These are phyloP conservation scores for Cardiospermum halicacabum DNA, from an alignment of 345 rosid species.

Conservation along the genomic window DNA sequence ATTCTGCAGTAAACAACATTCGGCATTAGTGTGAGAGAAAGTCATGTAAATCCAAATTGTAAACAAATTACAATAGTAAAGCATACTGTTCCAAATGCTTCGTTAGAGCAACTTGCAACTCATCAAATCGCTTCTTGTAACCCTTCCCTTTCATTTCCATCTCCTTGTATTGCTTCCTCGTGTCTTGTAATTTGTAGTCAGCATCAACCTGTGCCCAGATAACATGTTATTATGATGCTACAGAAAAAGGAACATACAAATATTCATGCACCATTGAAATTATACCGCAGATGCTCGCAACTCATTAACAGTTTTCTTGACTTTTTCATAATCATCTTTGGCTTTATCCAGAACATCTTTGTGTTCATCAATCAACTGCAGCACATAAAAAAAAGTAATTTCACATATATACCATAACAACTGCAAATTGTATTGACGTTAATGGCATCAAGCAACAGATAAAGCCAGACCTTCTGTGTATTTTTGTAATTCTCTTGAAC, in stretches of 20 bases:
- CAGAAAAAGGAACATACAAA: conserved; percentile 11
- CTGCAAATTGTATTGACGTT: not conserved
- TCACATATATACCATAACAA: conserved; percentile 5
- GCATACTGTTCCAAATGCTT: conserved; percentile 93
- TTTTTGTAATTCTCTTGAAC: conserved; percentile 82
- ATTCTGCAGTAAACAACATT: conserved; percentile 52
- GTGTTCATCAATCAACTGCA: conserved; percentile 76
- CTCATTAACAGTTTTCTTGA: conserved; percentile 76
- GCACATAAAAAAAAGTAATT: conserved; percentile 14
- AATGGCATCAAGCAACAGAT: conserved; percentile 1
- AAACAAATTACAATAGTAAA: conserved; percentile 5
- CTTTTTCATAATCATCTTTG: conserved; percentile 56
- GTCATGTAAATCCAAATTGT: conserved; percentile 2
- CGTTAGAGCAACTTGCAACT: conserved; percentile 58
- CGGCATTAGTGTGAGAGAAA: conserved; percentile 18
- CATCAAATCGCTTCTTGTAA: conserved; percentile 73
- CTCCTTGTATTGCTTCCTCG: conserved; percentile 68
- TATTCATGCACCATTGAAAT: conserved; percentile 12
- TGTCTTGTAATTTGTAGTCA: conserved; percentile 68
- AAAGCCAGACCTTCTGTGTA: conserved; percentile 56
- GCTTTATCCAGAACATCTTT: conserved; percentile 60
- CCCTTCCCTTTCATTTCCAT: conserved; percentile 75
- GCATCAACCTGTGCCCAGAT: conserved; percentile 69
- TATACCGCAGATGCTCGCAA: conserved; percentile 80
- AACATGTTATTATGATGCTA: conserved; percentile 8